A percentile compares a stretch with the other conserved stretches of the same genome.
phyloP scores from a whole-genome alignment of 176 grass and related monocot genomes.

The Ensete ventricosum region DNA sequence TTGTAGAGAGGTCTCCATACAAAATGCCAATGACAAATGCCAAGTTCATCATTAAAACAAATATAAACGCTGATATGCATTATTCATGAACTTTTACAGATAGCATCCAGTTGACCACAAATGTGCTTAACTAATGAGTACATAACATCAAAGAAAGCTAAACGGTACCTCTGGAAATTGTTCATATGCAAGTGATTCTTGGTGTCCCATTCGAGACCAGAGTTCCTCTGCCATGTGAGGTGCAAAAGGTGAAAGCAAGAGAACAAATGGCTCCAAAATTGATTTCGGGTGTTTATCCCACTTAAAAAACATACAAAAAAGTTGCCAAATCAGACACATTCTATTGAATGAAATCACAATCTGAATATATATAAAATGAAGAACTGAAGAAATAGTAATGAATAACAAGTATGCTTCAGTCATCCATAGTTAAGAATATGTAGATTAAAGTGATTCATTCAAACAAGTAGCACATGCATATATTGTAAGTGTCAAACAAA shows the following conservation, averaged over 20 bases:
- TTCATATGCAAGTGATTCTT: conserved; percentile 56
- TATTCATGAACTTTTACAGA: neutral
- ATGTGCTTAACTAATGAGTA: neutral
- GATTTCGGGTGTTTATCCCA: conserved; percentile 67
- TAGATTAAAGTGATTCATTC: neutral
- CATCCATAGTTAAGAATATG: neutral
- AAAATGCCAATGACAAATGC: neutral
- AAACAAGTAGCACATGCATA: neutral
- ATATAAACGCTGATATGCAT: neutral
- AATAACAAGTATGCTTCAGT: neutral
- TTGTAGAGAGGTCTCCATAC: no score
- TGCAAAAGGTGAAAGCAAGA: conserved; percentile 83
- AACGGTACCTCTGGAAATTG: conserved; percentile 71
- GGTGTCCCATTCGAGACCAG: conserved; percentile 79
- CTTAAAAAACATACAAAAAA: conserved; percentile 31
- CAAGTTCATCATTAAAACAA: neutral
- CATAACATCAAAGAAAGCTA: neutral
- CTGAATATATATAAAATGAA: neutral
- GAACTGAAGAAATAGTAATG: neutral
- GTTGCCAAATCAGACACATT: neutral
- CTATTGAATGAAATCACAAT: neutral
- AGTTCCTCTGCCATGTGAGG: conserved; percentile 87
- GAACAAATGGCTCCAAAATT: conserved; percentile 57
- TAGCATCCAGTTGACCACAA: neutral
- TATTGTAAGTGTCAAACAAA: no score